Base-by-base conservation (phyloP, 352 stramenopile genomes). In the Halophytophthora batemanensis region DNA sequence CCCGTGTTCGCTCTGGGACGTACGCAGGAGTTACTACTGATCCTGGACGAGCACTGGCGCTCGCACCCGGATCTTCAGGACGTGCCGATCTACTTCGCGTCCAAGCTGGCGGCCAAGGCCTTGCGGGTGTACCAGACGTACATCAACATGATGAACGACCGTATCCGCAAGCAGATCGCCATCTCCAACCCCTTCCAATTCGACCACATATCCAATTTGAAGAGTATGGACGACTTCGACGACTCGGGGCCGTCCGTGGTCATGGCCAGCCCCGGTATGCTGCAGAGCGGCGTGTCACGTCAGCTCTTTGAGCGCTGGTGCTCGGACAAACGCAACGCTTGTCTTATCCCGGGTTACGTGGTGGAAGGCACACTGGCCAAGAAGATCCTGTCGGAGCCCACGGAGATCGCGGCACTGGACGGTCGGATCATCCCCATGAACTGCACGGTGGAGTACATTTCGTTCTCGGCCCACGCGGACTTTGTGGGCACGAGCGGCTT, bases 81-180 rank as follows among this genome's bases (percentile, higher is more conserved):
- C 42, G 96, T 99, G 34, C 97, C 97, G 13, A 98, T 99, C 61
- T 99, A 98, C 69, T 99, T 99, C 80, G 96, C 96, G 4, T 98
- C 92, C 31, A 98, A 98, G 48, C 66, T 99, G 41, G 96, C 96
- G 7, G 92, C 82, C 18, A 95, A 98, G 59, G 95, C 96, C 4
- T 70, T 99, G 57, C 82, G 97, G 31, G 95, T 99, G 18, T 99
- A 99, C 82, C 95, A 99, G 67, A 99, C 96, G 15, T 99, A 99
- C 72, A 98, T 99, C 50, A 99, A 99, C 68, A 99, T 99, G 95
- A 99, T 99, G 97, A 99, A 99, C 76, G 87, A 96, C 7, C 85
- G 97, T 51, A 98, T 96, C 40, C 83, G 87, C 42, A 95, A 96
- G 63, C 95, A 98, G 70, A 99, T 99, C 74, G 95, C 98, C 45